These are phyloP conservation scores for Nicotiana paniculata DNA, from an alignment of 257 asterid genomes.

Conservation along the genomic window DNA sequence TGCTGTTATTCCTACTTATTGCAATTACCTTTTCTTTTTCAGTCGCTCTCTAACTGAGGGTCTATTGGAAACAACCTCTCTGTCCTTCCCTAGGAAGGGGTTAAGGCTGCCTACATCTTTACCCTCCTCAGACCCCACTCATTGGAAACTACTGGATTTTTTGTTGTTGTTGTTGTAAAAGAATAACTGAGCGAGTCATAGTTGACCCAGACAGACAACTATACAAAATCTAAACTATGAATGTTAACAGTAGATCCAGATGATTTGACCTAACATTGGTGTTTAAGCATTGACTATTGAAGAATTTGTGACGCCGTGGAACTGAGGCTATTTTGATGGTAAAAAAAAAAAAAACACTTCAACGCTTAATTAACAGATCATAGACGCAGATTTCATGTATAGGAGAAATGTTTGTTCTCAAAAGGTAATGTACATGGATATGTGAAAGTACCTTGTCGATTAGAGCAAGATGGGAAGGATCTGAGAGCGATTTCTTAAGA, in stretches of 20 bases:
- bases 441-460: conserved; percentile 35
- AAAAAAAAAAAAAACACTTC: neutral
- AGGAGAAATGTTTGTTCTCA: neutral
- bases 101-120: too few species aligned
- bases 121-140: too few species aligned
- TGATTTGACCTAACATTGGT: neutral
- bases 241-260: neutral
- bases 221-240: neutral
- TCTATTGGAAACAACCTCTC: too few species aligned
- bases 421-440: neutral
- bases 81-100: too few species aligned
- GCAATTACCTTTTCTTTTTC: too few species aligned
- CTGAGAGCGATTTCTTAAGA: conserved; percentile 39
- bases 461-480: conserved; percentile 36
- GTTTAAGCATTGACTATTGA: neutral
- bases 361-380: neutral
- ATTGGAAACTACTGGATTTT: too few species aligned
- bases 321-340: neutral
- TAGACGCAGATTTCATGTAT: neutral
- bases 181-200: neutral
- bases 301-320: neutral
- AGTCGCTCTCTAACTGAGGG: too few species aligned
- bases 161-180: neutral
- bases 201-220: neutral
- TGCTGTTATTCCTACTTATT: too few species aligned